Conservation (phyloP, 164 flowering plant species). For the Sextonia rubra region DNA sequence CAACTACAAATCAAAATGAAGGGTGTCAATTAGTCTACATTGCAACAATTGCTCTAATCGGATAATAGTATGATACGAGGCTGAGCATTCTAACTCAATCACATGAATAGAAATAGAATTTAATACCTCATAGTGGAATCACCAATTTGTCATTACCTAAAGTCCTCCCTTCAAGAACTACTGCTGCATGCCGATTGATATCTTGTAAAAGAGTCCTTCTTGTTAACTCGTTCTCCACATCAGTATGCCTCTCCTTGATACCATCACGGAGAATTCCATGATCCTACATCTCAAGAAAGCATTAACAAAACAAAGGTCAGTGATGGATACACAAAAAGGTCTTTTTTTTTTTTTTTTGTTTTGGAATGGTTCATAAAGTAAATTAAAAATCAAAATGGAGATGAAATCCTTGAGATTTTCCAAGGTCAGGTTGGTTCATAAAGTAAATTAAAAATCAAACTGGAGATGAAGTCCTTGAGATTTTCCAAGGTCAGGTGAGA, state of each 20-base stretch:
- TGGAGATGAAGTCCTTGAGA: not conserved
- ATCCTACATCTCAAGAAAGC: constrained; percentile 41
- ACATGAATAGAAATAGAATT: not conserved
- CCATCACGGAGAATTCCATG: constrained; percentile 81
- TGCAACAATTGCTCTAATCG: not conserved
- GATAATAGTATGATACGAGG: not conserved
- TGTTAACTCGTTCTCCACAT: constrained; percentile 55
- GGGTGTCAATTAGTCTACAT: not conserved
- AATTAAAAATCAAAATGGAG: not conserved
- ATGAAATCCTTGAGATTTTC: no score
- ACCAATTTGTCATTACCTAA: constrained; percentile 35
- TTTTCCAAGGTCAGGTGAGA: no score
- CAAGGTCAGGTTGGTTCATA: not conserved
- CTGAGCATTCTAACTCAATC: not conserved
- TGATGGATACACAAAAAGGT: not conserved
- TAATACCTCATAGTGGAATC: not conserved
- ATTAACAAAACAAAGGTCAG: not conserved
- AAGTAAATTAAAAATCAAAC: not conserved
- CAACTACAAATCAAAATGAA: no score
- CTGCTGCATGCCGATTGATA: constrained; percentile 91
- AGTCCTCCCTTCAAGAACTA: constrained; percentile 91
- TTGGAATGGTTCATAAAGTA: not conserved
- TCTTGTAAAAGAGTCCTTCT: constrained; percentile 73
- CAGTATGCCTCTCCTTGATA: constrained; percentile 46
- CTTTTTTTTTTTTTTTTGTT: no score